Conservation (phyloP, 306 rosid species). For the Dicorynia guianensis region DNA sequence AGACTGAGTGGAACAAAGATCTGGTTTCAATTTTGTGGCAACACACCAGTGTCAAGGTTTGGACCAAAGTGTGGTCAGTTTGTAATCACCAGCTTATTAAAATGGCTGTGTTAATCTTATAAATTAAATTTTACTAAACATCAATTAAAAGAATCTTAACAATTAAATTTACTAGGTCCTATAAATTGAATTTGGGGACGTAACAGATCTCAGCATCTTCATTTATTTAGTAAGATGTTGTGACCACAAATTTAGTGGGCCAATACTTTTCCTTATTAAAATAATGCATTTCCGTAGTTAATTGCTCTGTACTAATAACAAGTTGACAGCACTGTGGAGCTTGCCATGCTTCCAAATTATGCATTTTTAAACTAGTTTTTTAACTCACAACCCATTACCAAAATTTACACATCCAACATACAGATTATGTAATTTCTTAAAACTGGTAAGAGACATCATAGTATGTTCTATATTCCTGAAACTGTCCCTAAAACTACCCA, state of each 20-base stretch:
- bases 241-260: too few species aligned
- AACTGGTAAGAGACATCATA: neutral
- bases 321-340: neutral
- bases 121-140: too few species aligned
- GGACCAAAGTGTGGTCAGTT: neutral
- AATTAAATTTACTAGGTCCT: too few species aligned
- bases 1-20: too few species aligned
- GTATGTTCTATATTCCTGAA: neutral
- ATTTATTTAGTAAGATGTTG: too few species aligned
- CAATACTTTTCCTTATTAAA: too few species aligned
- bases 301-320: neutral
- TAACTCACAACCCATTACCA: slow-evolving; percentile 1
- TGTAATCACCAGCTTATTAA: neutral
- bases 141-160: too few species aligned
- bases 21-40: too few species aligned
- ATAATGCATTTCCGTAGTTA: neutral
- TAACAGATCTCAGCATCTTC: too few species aligned
- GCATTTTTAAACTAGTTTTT: neutral
- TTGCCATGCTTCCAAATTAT: neutral
- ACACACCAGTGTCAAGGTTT: too few species aligned
- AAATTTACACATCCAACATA: neutral
- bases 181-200: too few species aligned
- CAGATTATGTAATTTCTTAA: neutral
- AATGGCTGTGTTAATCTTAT: too few species aligned
- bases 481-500: slow-evolving; percentile 13